Conservation (phyloP, 768 basidiomycete species). For the Suillus plorans region DNA sequence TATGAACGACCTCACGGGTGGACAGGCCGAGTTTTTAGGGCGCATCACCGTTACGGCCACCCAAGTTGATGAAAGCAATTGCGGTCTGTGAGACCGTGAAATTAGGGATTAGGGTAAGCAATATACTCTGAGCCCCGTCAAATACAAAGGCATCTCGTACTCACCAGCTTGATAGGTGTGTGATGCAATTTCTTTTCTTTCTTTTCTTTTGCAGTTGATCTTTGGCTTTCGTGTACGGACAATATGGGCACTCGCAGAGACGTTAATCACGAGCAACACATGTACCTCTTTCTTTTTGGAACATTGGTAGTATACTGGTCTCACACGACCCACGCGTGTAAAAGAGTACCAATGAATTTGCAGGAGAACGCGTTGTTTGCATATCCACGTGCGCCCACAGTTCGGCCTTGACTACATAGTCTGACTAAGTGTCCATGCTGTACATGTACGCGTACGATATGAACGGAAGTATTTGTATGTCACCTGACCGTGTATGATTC, state of each 20-base stretch:
- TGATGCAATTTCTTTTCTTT: not conserved
- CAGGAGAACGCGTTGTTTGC: not conserved
- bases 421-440: not conserved
- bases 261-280: not conserved
- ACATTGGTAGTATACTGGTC: not conserved
- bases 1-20: conserved; percentile 36
- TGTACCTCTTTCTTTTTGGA: not conserved
- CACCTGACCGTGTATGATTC: not conserved
- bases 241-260: not conserved
- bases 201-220: not conserved
- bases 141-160: not conserved
- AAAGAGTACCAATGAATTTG: not conserved
- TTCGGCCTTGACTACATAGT: not conserved
- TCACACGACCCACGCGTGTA: not conserved
- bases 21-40: conserved; percentile 28
- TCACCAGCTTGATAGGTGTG: not conserved
- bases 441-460: not conserved
- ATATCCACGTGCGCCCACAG: not conserved
- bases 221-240: not conserved
- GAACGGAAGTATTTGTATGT: not conserved
- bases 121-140: not conserved
- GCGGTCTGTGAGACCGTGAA: conserved; percentile 12
- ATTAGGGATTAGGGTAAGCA: not conserved
- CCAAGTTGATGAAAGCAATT: conserved; percentile 15
- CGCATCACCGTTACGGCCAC: conserved; percentile 21